Conservation (phyloP, 2,329 filamentous ascomycete species). For the Rhynchosporium agropyri region DNA sequence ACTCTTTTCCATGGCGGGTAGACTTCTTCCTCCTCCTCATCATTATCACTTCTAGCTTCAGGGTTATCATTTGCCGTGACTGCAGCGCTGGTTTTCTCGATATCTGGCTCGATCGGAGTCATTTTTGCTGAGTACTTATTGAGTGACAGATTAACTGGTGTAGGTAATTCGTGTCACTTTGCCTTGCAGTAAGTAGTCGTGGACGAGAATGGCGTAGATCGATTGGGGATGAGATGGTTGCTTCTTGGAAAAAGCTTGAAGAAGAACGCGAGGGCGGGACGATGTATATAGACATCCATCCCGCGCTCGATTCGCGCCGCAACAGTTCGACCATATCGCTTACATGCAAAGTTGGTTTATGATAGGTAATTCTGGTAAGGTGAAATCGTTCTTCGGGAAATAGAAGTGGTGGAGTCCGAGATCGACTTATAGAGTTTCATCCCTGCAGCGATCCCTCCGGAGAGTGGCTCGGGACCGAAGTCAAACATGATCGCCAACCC, state of each 20-base stretch:
- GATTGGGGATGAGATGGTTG: background rate
- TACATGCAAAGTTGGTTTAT: background rate
- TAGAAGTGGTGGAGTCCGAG: slow-evolving; percentile 15
- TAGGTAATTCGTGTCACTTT: background rate
- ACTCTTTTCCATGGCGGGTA: slow-evolving; percentile 34
- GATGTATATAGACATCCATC: background rate
- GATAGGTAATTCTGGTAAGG: background rate
- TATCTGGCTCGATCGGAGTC: background rate
- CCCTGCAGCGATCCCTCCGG: background rate
- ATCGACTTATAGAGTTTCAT: background rate
- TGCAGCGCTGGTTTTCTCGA: background rate
- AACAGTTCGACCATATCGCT: background rate
- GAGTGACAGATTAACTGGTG: background rate
- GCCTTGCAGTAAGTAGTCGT: background rate
- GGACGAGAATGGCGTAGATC: background rate
- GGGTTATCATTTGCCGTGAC: background rate
- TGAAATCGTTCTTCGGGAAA: background rate
- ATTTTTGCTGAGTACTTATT: background rate
- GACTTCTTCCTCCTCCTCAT: slow-evolving; percentile 19
- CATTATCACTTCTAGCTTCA: background rate
- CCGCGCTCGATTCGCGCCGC: background rate
- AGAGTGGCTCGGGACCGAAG: slow-evolving; percentile 10
- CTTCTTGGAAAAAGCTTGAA: background rate
- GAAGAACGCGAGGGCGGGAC: background rate
- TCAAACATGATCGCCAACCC: background rate